Evolutionary conservation across 2,329 filamentous ascomycete species (phyloP).

Genomic region (Coleophoma crateriformis): DNA sequence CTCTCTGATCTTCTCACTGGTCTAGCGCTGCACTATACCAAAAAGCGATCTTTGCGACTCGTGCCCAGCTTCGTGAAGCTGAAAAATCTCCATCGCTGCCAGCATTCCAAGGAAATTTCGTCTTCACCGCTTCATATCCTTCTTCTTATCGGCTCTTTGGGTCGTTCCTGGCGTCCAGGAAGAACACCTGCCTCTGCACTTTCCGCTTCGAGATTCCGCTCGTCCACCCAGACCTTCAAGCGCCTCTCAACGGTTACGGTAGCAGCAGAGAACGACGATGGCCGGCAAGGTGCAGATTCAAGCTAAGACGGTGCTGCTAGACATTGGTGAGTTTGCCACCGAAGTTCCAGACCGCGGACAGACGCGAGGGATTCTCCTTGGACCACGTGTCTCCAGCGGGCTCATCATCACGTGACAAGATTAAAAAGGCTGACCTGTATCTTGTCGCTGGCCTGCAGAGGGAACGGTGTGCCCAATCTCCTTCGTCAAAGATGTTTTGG

Average conservation of each 20-base stretch:
- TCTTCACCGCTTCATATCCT: too few relatives aligned
- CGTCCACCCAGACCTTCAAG: too few relatives aligned
- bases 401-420: constrained; percentile 7
- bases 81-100: too few relatives aligned
- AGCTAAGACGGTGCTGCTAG: constrained; percentile 21
- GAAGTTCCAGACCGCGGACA: background rate
- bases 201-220: too few relatives aligned
- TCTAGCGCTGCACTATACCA: constrained; percentile 13
- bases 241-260: too few relatives aligned
- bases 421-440: constrained; percentile 8
- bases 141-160: too few relatives aligned
- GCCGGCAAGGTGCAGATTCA: constrained; percentile 1
- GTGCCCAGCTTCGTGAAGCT: background rate
- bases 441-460: constrained; percentile 41
- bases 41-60: constrained; percentile 15
- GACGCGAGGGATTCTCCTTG: background rate
- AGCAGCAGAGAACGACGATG: background rate
- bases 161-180: too few relatives aligned
- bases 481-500: constrained; percentile 78
- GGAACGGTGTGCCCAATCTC: constrained; percentile 79
- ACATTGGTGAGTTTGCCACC: constrained; percentile 24
- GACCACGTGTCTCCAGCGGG: background rate
- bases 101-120: too few relatives aligned
- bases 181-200: too few relatives aligned
- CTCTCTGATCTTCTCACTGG: constrained; percentile 2